Percentiles rank a stretch among this genome's conserved stretches.
Evolutionary conservation across 805 yeast species (phyloP).

Genomic region (Candida michaelii): DNA sequence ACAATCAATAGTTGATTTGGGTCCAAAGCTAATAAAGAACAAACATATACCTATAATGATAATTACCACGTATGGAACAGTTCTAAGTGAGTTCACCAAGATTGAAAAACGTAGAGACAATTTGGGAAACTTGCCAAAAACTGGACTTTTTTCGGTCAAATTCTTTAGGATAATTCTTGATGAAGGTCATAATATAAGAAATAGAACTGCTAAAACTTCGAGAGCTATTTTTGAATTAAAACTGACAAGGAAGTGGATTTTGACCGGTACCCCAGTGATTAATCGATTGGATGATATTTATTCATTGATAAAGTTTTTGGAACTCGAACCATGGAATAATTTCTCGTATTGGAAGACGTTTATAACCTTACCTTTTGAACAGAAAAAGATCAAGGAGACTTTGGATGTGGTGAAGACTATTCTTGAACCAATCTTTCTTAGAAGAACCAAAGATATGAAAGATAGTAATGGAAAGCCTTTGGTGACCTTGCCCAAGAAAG

Average conservation of each 20-base stretch:
- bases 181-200: slow-evolving; percentile 89
- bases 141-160: slow-evolving; percentile 68
- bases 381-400: slow-evolving; percentile 66
- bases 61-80: slow-evolving; percentile 85
- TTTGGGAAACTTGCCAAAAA: slow-evolving; percentile 27
- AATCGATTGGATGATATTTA: slow-evolving; percentile 85
- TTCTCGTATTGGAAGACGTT: slow-evolving; percentile 85
- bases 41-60: slow-evolving; percentile 64
- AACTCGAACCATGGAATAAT: slow-evolving; percentile 88
- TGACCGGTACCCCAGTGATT: slow-evolving; percentile 93
- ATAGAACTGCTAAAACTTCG: slow-evolving; percentile 74
- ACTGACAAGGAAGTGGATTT: slow-evolving; percentile 72
- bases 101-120: slow-evolving; percentile 30
- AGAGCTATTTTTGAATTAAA: slow-evolving; percentile 69
- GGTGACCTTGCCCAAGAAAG: slow-evolving; percentile 75
- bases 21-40: slow-evolving; percentile 31
- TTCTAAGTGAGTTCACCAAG: slow-evolving; percentile 70
- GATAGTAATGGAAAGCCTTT: slow-evolving; percentile 69
- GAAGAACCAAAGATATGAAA: slow-evolving; percentile 86
- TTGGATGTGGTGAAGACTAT: slow-evolving; percentile 82
- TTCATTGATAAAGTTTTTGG: slow-evolving; percentile 69
- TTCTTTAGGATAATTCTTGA: slow-evolving; percentile 79
- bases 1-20: slow-evolving; percentile 51
- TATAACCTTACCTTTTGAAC: slow-evolving; percentile 80
- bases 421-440: slow-evolving; percentile 74